phyloP scores from a whole-genome alignment of 495 filamentous ascomycete species.

The Podospora anserina region DNA sequence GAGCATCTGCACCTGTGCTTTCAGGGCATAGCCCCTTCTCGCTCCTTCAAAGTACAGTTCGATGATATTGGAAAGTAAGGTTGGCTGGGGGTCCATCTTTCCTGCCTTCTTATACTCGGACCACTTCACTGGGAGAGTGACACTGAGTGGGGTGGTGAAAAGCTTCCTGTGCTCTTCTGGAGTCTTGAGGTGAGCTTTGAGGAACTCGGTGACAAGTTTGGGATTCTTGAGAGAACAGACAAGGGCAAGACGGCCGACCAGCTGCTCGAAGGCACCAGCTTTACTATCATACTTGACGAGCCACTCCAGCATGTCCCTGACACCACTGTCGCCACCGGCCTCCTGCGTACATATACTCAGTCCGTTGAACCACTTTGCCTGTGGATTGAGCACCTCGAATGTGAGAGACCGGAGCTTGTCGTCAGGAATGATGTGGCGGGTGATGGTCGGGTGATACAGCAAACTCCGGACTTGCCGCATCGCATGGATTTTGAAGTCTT shows the following conservation, averaged over 20 bases:
- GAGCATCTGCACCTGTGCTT: constrained; percentile 7
- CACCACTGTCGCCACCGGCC: background rate
- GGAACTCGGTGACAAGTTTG: background rate
- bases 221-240: background rate
- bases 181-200: constrained; percentile 9
- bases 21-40: background rate
- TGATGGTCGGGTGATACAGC: background rate
- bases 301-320: background rate
- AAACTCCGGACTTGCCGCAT: background rate
- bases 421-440: background rate
- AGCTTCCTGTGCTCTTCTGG: background rate
- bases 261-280: background rate
- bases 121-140: constrained; percentile 5
- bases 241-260: background rate
- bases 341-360: background rate
- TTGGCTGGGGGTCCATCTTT: background rate
- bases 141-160: constrained; percentile 4
- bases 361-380: background rate
- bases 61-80: background rate
- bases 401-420: background rate
- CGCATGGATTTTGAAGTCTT: background rate
- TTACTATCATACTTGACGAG: background rate
- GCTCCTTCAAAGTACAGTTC: background rate
- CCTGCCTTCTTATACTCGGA: background rate
- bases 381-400: background rate